Percentiles rank a stretch among this genome's conserved stretches.
These are phyloP conservation scores for Mortierella antarctica DNA, from an alignment of 192 early-diverging fungal genomes.

Conservation along the genomic window DNA sequence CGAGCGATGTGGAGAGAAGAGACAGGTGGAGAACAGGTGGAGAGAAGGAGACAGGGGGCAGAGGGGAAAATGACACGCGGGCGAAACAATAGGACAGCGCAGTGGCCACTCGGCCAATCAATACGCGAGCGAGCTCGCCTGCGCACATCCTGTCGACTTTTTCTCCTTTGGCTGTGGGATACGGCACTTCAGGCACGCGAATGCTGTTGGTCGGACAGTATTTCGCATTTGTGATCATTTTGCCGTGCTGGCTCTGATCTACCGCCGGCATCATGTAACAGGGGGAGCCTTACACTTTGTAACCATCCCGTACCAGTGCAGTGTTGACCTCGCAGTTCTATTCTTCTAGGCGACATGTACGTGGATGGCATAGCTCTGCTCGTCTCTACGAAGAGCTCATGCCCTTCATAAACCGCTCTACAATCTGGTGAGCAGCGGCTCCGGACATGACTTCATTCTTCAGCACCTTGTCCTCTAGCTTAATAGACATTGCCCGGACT, in stretches of 20 bases:
- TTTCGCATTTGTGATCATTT: too few species aligned
- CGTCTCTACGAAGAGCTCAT: constrained; percentile 14
- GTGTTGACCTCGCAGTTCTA: not conserved
- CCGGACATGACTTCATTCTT: constrained; percentile 62
- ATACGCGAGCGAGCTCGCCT: too few species aligned
- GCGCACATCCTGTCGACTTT: too few species aligned
- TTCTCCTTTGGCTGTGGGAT: too few species aligned
- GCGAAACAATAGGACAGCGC: too few species aligned
- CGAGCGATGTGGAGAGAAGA: not conserved
- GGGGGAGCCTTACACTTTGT: too few species aligned
- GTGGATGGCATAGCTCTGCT: not conserved
- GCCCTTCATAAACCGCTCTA: constrained; percentile 60
- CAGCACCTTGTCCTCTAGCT: constrained; percentile 59
- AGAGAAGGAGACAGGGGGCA: not conserved
- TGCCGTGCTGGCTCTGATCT: too few species aligned
- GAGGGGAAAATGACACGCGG: not conserved
- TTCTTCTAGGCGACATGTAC: not conserved
- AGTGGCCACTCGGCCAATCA: too few species aligned
- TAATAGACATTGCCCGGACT: constrained; percentile 47
- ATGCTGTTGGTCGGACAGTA: too few species aligned
- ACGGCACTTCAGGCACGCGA: too few species aligned
- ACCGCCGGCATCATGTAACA: too few species aligned
- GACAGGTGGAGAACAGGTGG: not conserved
- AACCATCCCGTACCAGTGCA: not conserved
- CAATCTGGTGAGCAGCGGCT: constrained; percentile 60